Evolutionary conservation across 208 protist genomes (phyloP).

Genomic region (Acanthamoeba triangularis): DNA sequence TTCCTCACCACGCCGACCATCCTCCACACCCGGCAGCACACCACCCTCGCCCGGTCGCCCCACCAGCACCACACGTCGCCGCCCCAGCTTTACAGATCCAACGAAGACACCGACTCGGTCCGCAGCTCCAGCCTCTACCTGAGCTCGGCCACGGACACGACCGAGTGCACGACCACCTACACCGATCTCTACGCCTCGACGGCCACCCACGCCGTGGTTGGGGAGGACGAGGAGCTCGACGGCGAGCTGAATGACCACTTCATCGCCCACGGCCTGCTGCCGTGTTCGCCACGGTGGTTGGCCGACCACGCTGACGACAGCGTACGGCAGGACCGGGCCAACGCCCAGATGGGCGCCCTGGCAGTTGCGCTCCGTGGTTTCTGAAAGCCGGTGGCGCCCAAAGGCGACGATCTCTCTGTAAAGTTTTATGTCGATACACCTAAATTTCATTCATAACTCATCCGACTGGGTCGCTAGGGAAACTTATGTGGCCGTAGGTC

Average conservation of each 20-base stretch:
- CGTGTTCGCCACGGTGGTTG: neutral
- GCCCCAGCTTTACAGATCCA: neutral
- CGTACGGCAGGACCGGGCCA: neutral
- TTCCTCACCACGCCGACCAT: neutral
- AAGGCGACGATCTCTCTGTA: too few relatives aligned
- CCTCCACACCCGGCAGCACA: neutral
- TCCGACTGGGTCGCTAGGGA: too few relatives aligned
- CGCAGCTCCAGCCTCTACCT: neutral
- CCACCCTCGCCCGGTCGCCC: neutral
- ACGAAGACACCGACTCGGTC: neutral
- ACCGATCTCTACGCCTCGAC: neutral
- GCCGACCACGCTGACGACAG: neutral
- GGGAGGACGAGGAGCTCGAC: neutral
- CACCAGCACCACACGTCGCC: neutral
- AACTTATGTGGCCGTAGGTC: too few relatives aligned
- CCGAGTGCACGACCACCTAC: neutral
- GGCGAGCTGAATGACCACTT: neutral
- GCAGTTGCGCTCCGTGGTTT: neutral
- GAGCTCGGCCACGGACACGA: neutral
- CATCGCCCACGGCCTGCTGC: neutral
- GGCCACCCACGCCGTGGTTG: neutral
- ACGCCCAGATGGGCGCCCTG: neutral
- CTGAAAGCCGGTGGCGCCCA: too few relatives aligned
- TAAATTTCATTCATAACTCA: too few relatives aligned
- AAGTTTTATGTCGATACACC: too few relatives aligned